Evolutionary conservation across 2,329 filamentous ascomycete species (phyloP).

Genomic region (Cytospora mali): DNA sequence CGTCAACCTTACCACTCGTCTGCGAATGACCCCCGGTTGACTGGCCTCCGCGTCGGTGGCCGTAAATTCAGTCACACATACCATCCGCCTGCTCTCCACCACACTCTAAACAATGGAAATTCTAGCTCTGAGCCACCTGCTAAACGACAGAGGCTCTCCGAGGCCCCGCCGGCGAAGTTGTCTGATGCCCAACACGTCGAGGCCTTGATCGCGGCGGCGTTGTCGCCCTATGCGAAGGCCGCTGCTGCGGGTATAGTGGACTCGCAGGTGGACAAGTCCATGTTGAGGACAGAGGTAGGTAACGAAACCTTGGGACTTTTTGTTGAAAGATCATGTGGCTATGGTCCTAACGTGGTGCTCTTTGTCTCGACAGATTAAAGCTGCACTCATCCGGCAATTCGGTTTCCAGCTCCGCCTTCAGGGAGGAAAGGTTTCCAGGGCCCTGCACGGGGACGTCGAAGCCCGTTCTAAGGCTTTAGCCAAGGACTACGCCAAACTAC

Average conservation of each 20-base stretch:
- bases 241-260: neutral
- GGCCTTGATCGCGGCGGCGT: too few relatives aligned
- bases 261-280: neutral
- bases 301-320: neutral
- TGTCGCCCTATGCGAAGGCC: conserved; percentile 10
- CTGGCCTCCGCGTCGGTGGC: neutral
- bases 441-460: neutral
- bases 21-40: neutral
- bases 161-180: neutral
- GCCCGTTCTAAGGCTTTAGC: neutral
- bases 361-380: conserved; percentile 8
- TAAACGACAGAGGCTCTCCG: conserved; percentile 22
- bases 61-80: too few relatives aligned
- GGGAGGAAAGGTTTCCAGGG: neutral
- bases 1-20: neutral
- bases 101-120: neutral
- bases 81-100: neutral
- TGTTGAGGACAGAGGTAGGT: conserved; percentile 16
- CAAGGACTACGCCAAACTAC: conserved; percentile 8
- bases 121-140: neutral
- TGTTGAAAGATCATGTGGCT: neutral
- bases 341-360: neutral
- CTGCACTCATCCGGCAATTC: conserved; percentile 6
- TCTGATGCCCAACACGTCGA: neutral
- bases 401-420: neutral